Conservation (phyloP, 2,329 filamentous ascomycete genomes). For the Hymenoscyphus salicellus region DNA sequence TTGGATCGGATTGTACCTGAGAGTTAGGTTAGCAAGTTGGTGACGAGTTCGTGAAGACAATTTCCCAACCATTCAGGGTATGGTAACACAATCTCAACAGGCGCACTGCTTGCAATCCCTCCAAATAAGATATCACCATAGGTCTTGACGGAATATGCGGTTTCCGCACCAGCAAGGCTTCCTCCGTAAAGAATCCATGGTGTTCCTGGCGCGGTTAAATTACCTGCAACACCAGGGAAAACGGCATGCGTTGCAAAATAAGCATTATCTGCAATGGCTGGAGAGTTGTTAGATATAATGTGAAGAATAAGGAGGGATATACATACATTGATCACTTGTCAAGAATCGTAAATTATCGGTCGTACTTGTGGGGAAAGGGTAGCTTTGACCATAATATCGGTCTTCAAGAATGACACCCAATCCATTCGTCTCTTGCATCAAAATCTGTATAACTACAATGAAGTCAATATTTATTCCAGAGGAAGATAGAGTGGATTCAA, state of each 20-base stretch:
- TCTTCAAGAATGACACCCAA: slow-evolving; percentile 54
- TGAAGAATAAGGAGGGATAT: not conserved
- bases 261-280: slow-evolving; percentile 49
- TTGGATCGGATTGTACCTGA: slow-evolving; percentile 44
- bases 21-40: not conserved
- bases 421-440: slow-evolving; percentile 53
- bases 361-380: slow-evolving; percentile 46
- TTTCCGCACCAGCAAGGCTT: slow-evolving; percentile 44
- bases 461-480: slow-evolving; percentile 22
- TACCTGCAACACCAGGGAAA: slow-evolving; percentile 44
- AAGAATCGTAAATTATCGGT: slow-evolving; percentile 49
- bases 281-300: slow-evolving; percentile 5
- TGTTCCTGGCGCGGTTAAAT: slow-evolving; percentile 43
- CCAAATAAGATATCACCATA: slow-evolving; percentile 47
- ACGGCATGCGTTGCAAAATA: slow-evolving; percentile 49
- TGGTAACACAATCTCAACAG: slow-evolving; percentile 41
- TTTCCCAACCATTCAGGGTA: slow-evolving; percentile 46
- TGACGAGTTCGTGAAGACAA: not conserved
- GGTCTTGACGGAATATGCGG: slow-evolving; percentile 44
- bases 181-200: slow-evolving; percentile 48
- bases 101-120: slow-evolving; percentile 48
- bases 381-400: slow-evolving; percentile 50
- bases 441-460: slow-evolving; percentile 46
- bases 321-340: slow-evolving; percentile 47
- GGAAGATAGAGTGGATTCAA: slow-evolving; percentile 21